Base-by-base conservation (phyloP, 1,139 yeast species). In the Ogataea hybrid region DNA sequence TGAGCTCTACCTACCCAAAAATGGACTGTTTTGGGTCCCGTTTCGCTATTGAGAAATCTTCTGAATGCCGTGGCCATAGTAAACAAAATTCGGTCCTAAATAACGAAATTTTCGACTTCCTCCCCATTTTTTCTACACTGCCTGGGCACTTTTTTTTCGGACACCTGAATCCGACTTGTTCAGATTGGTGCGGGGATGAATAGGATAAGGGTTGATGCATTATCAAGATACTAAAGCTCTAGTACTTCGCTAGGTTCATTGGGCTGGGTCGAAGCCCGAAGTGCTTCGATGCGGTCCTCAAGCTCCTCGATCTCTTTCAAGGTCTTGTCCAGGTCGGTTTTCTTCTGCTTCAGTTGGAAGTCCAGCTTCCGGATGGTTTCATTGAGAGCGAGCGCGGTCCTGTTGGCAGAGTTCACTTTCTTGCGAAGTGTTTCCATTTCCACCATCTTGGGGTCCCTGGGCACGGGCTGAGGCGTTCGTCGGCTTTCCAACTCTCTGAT, bases 11-110 rank as follows among this genome's bases (percentile, higher is more conserved):
- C 23, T 58, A 65, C 90, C 97, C 97, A 92, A 68, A 92, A 92
- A 63, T 92, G 98, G 46, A 92, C 90, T 20, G 97, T 92, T 62
- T 69, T 81, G 27, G 97, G 97, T 27, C 98, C 98, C 14, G 97
- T 87, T 62, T 86, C 95, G 18, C 96, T 82, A 58, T 82, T 77
- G 62, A 87, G 63, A 61, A 82, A 88, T 58, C 86, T 75, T 47
- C 77, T 68, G 63, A 90, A 85, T 47, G 82, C 83, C 15, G 55
- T 43, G 7, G 59, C 52, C 58, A 53, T 52, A 8, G 15, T 43
- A 21, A 14, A 6, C 14, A 7, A 16, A 25, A 25, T n/a, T 12
- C 18, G 25, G 29, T 37, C 17, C 32, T 14, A 17, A 10, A 20
- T 27, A 4, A 27, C 32, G n/a, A 38, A 16, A 17, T 38, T 28